phyloP scores from a whole-genome alignment of 306 rosid genomes.

The Castanea mollissima region DNA sequence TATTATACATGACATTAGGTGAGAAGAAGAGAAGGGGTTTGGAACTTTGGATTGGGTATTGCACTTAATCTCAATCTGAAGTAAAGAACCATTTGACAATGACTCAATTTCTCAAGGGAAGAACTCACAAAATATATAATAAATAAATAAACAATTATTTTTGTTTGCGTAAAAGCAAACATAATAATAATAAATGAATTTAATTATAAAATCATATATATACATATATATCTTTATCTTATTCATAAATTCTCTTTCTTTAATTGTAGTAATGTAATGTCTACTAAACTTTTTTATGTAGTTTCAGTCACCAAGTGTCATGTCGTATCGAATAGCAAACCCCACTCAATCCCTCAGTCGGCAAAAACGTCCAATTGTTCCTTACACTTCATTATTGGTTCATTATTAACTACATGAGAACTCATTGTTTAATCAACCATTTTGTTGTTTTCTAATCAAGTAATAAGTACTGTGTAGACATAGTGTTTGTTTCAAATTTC shows the following conservation, averaged over 20 bases:
- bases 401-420: neutral
- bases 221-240: neutral
- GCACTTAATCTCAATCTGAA: too few species aligned
- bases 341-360: neutral
- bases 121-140: too few species aligned
- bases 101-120: too few species aligned
- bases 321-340: constrained; percentile 1
- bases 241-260: neutral
- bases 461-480: constrained; percentile 4
- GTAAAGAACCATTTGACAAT: too few species aligned
- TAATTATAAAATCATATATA: neutral
- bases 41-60: too few species aligned
- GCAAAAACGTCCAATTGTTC: neutral
- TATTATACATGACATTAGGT: too few species aligned
- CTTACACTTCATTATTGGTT: neutral
- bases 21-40: too few species aligned
- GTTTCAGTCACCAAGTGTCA: constrained; percentile 1
- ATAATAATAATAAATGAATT: neutral
- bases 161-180: too few species aligned
- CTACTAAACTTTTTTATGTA: neutral
- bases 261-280: neutral
- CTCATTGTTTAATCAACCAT: neutral
- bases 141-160: too few species aligned
- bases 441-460: constrained; percentile 28
- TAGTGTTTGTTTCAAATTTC: constrained; percentile 2